These are phyloP conservation scores for Sicyos edulis DNA, from an alignment of 306 rosid genomes.

Conservation along the genomic window DNA sequence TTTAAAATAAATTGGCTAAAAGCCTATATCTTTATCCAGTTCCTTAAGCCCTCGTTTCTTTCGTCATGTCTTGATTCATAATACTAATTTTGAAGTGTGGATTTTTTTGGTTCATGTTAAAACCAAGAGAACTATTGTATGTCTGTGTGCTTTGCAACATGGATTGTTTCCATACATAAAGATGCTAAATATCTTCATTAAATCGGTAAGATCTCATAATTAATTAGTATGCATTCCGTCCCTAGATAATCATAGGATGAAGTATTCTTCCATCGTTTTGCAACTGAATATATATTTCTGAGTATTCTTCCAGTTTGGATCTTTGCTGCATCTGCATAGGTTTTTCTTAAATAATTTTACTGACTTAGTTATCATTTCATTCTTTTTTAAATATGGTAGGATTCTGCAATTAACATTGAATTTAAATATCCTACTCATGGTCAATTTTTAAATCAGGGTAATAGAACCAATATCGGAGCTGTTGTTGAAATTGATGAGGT, in stretches of 20 bases:
- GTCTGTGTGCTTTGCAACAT: neutral
- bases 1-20: neutral
- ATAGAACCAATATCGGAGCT: constrained; percentile 61
- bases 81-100: too few relatives aligned
- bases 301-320: neutral
- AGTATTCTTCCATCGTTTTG: neutral
- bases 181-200: neutral
- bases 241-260: neutral
- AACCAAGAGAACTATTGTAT: neutral
- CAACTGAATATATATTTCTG: neutral
- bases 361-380: neutral
- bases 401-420: neutral
- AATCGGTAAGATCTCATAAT: neutral
- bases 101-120: neutral
- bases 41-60: neutral
- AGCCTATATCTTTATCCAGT: neutral
- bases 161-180: neutral
- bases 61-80: neutral
- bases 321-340: neutral
- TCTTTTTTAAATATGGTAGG: neutral
- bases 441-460: constrained; percentile 46
- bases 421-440: neutral
- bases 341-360: neutral
- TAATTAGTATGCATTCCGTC: neutral
- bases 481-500: constrained; percentile 47